phyloP scores from a whole-genome alignment of 176 grass and related monocot species.

The Pontederia paniculata region DNA sequence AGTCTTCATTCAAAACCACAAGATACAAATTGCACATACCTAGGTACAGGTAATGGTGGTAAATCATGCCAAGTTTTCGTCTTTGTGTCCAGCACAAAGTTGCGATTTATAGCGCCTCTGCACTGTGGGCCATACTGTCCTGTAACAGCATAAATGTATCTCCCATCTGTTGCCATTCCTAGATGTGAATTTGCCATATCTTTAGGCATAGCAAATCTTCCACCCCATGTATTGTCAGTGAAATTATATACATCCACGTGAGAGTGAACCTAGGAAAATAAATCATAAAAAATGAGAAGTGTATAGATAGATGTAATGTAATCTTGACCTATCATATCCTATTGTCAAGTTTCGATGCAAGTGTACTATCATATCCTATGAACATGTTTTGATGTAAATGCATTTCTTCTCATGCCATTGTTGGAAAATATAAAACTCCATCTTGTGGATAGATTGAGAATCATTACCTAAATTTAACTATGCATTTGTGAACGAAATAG shows the following conservation, averaged over 20 bases:
- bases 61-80: conserved; percentile 50
- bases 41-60: conserved; percentile 56
- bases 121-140: conserved; percentile 79
- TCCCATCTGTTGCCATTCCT: conserved; percentile 68
- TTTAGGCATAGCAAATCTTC: conserved; percentile 67
- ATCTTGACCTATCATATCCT: no score
- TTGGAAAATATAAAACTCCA: no score
- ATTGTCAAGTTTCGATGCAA: no score
- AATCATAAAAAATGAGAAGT: background rate
- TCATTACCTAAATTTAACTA: no score
- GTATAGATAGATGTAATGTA: no score
- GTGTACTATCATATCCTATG: no score
- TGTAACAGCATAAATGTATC: conserved; percentile 69
- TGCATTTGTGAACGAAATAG: no score
- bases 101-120: conserved; percentile 39
- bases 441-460: no score
- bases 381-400: no score
- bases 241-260: conserved; percentile 86
- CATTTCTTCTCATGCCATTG: no score
- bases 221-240: conserved; percentile 50
- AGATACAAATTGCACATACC: conserved; percentile 30
- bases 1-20: background rate
- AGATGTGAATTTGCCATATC: conserved; percentile 82
- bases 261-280: conserved; percentile 55
- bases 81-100: conserved; percentile 70